Conservation (phyloP, 176 grass and related monocot genomes). For the Sorghum bicolor region Sorghum_bicolor_NCBIv3 NC_012873.2:62061501-62062000, state of each 20-base stretch:
- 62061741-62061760: constrained; percentile 11
- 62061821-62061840: not conserved
- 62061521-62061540: constrained; percentile 11
- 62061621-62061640: not conserved
- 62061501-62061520: constrained; percentile 19
- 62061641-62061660: not conserved
- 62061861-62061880: not conserved
- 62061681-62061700: not conserved
- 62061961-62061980: not conserved
- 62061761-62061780: constrained; percentile 33
- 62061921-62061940: not conserved
- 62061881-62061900: not conserved
- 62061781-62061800: constrained; percentile 9
- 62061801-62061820: not conserved
- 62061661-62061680: not conserved
- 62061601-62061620: constrained; percentile 10
- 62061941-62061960: not conserved
- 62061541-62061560: constrained; percentile 26
- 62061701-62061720: not conserved
- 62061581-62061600: constrained; percentile 16
- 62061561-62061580: constrained; percentile 31
- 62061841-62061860: constrained; percentile 16
- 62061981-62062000: not conserved
- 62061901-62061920: constrained; percentile 15
- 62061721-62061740: not conserved